Conservation (phyloP, 2,329 filamentous ascomycete species). For the Trichoderma koningii region DNA sequence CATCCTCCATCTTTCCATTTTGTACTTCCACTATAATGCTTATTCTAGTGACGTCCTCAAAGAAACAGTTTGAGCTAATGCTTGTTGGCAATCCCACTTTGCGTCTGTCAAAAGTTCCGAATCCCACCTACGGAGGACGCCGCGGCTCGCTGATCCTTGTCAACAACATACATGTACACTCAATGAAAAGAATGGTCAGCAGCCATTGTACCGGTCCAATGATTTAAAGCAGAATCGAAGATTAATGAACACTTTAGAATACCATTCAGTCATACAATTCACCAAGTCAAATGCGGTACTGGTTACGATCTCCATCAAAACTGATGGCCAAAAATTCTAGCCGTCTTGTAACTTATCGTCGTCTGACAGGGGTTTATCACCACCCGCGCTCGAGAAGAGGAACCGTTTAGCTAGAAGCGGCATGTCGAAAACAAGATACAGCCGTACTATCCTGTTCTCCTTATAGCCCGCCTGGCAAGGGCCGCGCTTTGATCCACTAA, state of each 20-base stretch:
- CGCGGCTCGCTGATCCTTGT: slow-evolving; percentile 13
- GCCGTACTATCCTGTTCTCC: not conserved
- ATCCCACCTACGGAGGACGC: slow-evolving; percentile 17
- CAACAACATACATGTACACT: not conserved
- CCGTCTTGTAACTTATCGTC: no score
- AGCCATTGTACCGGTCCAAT: not conserved
- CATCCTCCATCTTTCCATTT: not conserved
- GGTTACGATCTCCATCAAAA: no score
- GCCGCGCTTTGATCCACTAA: not conserved
- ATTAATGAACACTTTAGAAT: rapidly evolving
- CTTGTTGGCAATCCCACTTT: no score
- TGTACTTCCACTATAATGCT: no score
- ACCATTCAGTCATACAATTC: no score
- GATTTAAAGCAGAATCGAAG: no score
- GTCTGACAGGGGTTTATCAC: not conserved
- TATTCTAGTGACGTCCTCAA: no score
- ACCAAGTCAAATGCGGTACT: no score
- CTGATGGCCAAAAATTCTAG: no score
- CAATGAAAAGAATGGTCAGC: no score
- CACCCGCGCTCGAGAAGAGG: not conserved
- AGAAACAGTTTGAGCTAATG: no score
- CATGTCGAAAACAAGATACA: slow-evolving; percentile 7
- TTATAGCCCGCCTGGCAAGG: slow-evolving; percentile 4
- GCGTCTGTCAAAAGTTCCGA: slow-evolving; percentile 24
- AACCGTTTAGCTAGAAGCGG: slow-evolving; percentile 13